phyloP scores from a whole-genome alignment of 257 asterid species.

The Galeopsis tetrahit region DNA sequence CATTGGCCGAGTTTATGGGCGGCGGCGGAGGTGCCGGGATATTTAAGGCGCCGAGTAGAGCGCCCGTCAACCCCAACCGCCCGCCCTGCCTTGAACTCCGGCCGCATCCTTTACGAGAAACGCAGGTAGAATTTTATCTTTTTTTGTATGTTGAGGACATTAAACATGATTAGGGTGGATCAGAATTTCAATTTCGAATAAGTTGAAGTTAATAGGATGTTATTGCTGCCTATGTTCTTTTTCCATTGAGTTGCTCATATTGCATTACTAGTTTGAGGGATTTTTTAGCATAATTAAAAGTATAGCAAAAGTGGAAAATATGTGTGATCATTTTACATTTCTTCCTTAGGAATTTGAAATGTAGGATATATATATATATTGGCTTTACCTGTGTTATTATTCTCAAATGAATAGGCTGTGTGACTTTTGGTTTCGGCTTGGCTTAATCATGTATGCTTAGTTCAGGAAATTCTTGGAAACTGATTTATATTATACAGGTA shows the following conservation, averaged over 20 bases:
- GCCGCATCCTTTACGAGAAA: conserved; percentile 82
- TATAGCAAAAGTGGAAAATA: background rate
- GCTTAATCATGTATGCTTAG: background rate
- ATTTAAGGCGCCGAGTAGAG: conserved; percentile 67
- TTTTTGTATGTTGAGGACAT: background rate
- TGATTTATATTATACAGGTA: conserved; percentile 48
- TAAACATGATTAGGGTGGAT: background rate
- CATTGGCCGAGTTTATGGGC: conserved; percentile 67
- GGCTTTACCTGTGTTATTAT: background rate
- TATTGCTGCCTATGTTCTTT: background rate
- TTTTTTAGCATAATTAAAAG: conserved; percentile 7
- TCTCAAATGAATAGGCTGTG: background rate
- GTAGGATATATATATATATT: background rate
- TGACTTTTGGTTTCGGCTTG: background rate
- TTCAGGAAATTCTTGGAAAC: background rate
- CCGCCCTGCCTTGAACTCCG: conserved; percentile 74
- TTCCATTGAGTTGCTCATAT: conserved; percentile 1
- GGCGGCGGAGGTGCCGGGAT: conserved; percentile 66
- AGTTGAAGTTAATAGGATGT: background rate
- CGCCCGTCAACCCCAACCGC: conserved; percentile 67
- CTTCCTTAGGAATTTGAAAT: background rate
- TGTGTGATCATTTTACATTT: background rate
- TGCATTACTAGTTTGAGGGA: background rate
- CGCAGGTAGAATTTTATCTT: conserved; percentile 50
- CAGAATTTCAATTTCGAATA: background rate